Evolutionary conservation across 2,329 filamentous ascomycete species (phyloP).

Genomic region (Lachnellula suecica): DNA sequence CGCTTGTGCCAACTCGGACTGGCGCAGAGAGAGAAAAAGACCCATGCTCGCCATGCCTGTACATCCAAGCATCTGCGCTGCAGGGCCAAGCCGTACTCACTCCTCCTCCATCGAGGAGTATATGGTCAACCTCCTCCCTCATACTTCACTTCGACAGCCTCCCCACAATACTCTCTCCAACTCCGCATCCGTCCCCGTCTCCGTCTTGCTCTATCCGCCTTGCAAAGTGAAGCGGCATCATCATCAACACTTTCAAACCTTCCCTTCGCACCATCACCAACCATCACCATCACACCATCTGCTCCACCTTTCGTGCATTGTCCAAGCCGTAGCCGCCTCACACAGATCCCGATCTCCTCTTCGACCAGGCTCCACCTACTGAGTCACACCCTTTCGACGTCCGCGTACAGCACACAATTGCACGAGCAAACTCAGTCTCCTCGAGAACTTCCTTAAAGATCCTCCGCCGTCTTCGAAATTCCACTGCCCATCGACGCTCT

Average conservation of each 20-base stretch:
- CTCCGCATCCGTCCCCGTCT: not conserved
- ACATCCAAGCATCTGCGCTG: not conserved
- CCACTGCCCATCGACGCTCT: constrained; percentile 4
- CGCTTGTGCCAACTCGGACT: not conserved
- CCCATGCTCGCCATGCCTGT: constrained; percentile 1
- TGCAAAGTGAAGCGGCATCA: not conserved
- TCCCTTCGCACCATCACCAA: not conserved
- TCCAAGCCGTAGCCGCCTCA: constrained; percentile 18
- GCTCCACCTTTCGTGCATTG: constrained; percentile 16
- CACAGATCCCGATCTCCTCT: constrained; percentile 16
- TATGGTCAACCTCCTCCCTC: constrained; percentile 17
- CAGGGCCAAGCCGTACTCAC: not conserved
- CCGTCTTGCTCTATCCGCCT: not conserved
- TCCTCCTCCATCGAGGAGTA: not conserved
- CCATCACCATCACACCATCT: constrained; percentile 19
- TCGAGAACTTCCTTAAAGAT: constrained; percentile 12
- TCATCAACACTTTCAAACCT: constrained; percentile 2
- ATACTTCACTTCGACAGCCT: not conserved
- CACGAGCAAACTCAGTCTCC: constrained; percentile 13
- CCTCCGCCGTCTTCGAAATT: constrained; percentile 10
- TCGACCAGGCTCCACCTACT: constrained; percentile 27
- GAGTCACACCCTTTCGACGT: constrained; percentile 31
- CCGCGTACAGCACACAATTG: constrained; percentile 19
- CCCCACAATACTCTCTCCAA: not conserved
- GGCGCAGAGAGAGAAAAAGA: not conserved